phyloP scores from a whole-genome alignment of 345 rosid genomes.

The Eucalyptus melliodora region DNA sequence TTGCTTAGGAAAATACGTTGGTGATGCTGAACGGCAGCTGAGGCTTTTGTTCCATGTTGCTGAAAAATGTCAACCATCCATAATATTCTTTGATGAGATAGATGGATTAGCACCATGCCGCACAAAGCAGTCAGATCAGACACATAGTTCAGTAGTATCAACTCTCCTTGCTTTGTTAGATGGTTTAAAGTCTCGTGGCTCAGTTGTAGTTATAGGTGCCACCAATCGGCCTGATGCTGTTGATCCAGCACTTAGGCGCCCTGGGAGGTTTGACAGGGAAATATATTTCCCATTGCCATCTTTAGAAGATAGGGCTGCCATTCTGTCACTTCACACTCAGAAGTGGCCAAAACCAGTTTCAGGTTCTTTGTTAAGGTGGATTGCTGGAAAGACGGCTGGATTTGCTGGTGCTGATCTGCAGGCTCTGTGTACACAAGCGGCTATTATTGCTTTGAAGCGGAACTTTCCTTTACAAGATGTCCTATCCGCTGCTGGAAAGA shows the following conservation, averaged over 20 bases:
- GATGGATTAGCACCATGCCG: constrained; percentile 95
- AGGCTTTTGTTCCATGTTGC: constrained; percentile 99
- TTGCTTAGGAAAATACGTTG: constrained; percentile 97
- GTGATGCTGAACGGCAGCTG: constrained; percentile 98
- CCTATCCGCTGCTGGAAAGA: constrained; percentile 60
- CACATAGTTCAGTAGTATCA: constrained; percentile 97
- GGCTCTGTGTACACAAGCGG: constrained; percentile 96
- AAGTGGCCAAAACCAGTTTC: constrained; percentile 90
- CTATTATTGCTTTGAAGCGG: constrained; percentile 78
- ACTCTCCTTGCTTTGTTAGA: constrained; percentile 93
- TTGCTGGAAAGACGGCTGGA: constrained; percentile 77
- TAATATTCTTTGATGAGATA: constrained; percentile 96
- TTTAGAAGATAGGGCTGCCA: constrained; percentile 72
- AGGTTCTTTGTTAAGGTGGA: constrained; percentile 73
- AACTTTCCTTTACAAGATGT: constrained; percentile 85
- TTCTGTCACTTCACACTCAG: constrained; percentile 79
- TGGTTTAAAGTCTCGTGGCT: constrained; percentile 94
- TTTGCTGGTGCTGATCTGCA: constrained; percentile 99
- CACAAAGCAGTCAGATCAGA: constrained; percentile 94
- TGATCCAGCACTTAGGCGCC: constrained; percentile 98
- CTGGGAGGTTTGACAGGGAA: constrained; percentile 97
- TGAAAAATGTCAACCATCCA: constrained; percentile 92
- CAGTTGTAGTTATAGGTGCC: constrained; percentile 98
- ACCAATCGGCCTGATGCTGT: constrained; percentile 97
- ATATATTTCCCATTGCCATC: constrained; percentile 93